Evolutionary conservation across 1,284 basidiomycete genomes (phyloP).

Genomic region (Coniophora puteana): DNA sequence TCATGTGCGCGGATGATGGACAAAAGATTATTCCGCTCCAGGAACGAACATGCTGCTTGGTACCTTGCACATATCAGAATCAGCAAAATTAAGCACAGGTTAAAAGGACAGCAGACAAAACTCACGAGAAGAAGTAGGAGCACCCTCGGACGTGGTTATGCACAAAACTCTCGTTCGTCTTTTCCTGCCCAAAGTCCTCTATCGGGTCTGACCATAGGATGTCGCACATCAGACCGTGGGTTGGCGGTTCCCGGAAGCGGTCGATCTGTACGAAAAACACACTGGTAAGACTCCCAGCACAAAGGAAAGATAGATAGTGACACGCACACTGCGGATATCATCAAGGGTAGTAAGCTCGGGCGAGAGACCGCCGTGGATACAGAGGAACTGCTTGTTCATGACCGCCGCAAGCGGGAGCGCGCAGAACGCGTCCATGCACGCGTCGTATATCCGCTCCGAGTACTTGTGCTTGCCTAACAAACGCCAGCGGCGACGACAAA

Average conservation of each 20-base stretch:
- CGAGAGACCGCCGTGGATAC: conserved; percentile 91
- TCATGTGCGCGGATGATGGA: conserved; percentile 95
- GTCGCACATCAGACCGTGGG: conserved; percentile 93
- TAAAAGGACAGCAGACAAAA: conserved; percentile 11
- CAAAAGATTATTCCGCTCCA: conserved; percentile 91
- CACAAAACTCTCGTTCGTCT: conserved; percentile 80
- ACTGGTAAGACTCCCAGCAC: conserved; percentile 7
- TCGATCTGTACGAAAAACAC: conserved; percentile 58
- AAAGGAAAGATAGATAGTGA: neutral
- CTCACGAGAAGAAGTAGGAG: conserved; percentile 92
- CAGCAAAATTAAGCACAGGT: conserved; percentile 7
- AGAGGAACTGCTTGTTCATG: conserved; percentile 98
- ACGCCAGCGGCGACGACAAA: conserved; percentile 6
- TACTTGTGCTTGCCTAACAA: conserved; percentile 89
- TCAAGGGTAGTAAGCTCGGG: conserved; percentile 91
- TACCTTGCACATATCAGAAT: conserved; percentile 48
- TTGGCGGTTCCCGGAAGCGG: conserved; percentile 93
- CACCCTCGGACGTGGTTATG: conserved; percentile 96
- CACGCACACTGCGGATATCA: conserved; percentile 72
- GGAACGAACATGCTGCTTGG: conserved; percentile 89
- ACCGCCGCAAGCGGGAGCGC: conserved; percentile 87
- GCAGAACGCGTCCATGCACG: conserved; percentile 93
- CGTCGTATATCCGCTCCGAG: conserved; percentile 86
- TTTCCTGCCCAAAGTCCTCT: conserved; percentile 92
- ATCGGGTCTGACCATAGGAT: conserved; percentile 94